These are phyloP conservation scores for Eurotiales sp. DNA, from an alignment of 2,329 filamentous ascomycete genomes.

Conservation along the genomic window DNA sequence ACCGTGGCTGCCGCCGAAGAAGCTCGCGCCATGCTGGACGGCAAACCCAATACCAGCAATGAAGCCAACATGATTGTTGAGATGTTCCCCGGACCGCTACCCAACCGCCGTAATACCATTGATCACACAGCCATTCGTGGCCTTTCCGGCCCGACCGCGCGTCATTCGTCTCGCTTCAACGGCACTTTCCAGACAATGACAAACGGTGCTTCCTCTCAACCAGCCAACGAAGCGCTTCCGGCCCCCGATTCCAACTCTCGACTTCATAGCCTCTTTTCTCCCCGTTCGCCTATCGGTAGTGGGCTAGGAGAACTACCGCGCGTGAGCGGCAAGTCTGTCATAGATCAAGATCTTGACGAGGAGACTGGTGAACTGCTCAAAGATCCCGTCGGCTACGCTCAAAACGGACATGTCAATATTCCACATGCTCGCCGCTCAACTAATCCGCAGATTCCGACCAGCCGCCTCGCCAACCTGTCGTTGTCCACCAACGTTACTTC, in stretches of 20 bases:
- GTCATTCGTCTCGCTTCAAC: conserved; percentile 58
- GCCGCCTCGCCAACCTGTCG: conserved; percentile 66
- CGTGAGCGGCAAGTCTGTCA: conserved; percentile 59
- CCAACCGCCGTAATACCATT: conserved; percentile 50
- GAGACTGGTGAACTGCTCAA: conserved; percentile 61
- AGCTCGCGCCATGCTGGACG: conserved; percentile 56
- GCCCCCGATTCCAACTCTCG: conserved; percentile 47
- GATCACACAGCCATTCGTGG: conserved; percentile 41
- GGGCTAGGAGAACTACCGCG: conserved; percentile 50
- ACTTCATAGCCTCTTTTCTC: conserved; percentile 57
- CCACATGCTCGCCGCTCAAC: conserved; percentile 60
- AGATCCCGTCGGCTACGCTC: conserved; percentile 64
- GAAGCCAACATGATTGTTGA: conserved; percentile 58
- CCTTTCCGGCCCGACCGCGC: conserved; percentile 34
- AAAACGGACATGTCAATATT: conserved; percentile 56
- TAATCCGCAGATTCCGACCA: conserved; percentile 66
- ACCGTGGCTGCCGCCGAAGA: conserved; percentile 57
- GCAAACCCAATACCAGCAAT: conserved; percentile 59
- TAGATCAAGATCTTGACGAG: conserved; percentile 61
- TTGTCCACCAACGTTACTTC: conserved; percentile 64
- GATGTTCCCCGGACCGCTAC: conserved; percentile 45
- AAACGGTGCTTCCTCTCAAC: conserved; percentile 36
- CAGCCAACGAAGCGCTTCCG: conserved; percentile 52
- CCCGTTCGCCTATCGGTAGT: conserved; percentile 57
- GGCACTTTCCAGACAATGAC: conserved; percentile 58